A percentile compares a stretch with the other conserved stretches of the same genome.
phyloP scores from a whole-genome alignment of 495 filamentous ascomycete genomes.

The Xylaria castorea region DNA sequence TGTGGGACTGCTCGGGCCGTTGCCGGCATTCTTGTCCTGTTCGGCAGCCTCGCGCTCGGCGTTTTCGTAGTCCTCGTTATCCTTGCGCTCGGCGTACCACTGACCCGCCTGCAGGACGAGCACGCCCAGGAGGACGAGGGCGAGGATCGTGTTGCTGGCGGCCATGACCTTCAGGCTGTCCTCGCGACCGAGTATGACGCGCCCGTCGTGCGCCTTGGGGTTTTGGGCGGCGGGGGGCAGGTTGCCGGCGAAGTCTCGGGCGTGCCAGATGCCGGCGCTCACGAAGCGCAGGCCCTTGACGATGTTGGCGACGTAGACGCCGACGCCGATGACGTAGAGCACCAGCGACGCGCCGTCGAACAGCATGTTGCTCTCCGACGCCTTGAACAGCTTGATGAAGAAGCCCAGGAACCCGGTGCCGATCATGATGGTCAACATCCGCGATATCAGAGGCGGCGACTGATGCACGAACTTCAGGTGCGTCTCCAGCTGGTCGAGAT shows the following conservation, averaged over 20 bases:
- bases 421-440: slow-evolving; percentile 92
- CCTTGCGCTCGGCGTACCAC: slow-evolving; percentile 98
- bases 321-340: slow-evolving; percentile 88
- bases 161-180: slow-evolving; percentile 88
- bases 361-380: slow-evolving; percentile 90
- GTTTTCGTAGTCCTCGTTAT: slow-evolving; percentile 76
- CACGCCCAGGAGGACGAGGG: slow-evolving; percentile 88
- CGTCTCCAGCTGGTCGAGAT: slow-evolving; percentile 79
- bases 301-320: slow-evolving; percentile 93
- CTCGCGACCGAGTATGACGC: slow-evolving; percentile 69
- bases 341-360: slow-evolving; percentile 93
- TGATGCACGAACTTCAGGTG: slow-evolving; percentile 87
- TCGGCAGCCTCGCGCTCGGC: slow-evolving; percentile 62
- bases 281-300: slow-evolving; percentile 89
- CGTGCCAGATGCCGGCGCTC: slow-evolving; percentile 61
- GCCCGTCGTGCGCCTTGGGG: slow-evolving; percentile 43
- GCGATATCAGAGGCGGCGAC: slow-evolving; percentile 87
- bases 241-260: slow-evolving; percentile 47
- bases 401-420: slow-evolving; percentile 88
- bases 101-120: slow-evolving; percentile 94
- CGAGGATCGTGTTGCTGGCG: slow-evolving; percentile 95
- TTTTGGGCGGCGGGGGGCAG: slow-evolving; percentile 49
- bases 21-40: slow-evolving; percentile 45
- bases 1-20: slow-evolving; percentile 32
- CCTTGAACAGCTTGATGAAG: slow-evolving; percentile 89